Evolutionary conservation across 2,329 filamentous ascomycete genomes (phyloP), one percentile per base, ranked within the genome.

Genomic region (Pseudogymnoascus sp.): DNA sequence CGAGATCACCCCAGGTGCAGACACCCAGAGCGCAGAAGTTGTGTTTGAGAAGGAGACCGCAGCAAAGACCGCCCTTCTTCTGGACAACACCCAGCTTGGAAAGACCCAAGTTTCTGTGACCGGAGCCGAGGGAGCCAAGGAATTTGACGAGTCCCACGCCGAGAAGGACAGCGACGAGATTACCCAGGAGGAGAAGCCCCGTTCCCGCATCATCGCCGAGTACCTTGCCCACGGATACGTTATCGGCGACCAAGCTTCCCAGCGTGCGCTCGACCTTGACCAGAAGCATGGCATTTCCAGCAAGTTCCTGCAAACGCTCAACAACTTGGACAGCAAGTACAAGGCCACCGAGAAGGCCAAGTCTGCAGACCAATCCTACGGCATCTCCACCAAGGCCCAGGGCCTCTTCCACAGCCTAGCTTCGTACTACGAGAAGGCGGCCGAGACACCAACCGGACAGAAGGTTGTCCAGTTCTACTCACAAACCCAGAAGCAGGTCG

Each of bases 11-110:
- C 77, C 77, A 77, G 59, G 80, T 76, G 85, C 85, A 71, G 83
- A 87, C 68, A 81, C 84, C 68, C 91, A 97, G 78, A 87, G 87
- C 59, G 94, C 94, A 63, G 90, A 88, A n/a, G 92, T 99, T 66
- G 92, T 87, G 60, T 99, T 99, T 73, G 94, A 97, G 78, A 97
- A 97, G 81, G 87, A 93, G 75, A 95, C 93, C 12, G 94, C 94
- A 59, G 92, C 93, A 64, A 97, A 96, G 82, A 99, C 94, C 21
- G 94, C 94, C 27, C 89, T 97, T 41, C 89, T 99, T 64, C 87
- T 99, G 67, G 93, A 97, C 79, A 95, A 96, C 81, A 99, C 94
- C 61, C 90, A 96, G 77, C 89, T 99, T 59, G 92, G 92, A 66
- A 79, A 88, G 64, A 91, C 92, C 68, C 86, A 94, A 72, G 95